Evolutionary conservation across 805 yeast species (phyloP).

Genomic region (Novakomyces olei): DNA sequence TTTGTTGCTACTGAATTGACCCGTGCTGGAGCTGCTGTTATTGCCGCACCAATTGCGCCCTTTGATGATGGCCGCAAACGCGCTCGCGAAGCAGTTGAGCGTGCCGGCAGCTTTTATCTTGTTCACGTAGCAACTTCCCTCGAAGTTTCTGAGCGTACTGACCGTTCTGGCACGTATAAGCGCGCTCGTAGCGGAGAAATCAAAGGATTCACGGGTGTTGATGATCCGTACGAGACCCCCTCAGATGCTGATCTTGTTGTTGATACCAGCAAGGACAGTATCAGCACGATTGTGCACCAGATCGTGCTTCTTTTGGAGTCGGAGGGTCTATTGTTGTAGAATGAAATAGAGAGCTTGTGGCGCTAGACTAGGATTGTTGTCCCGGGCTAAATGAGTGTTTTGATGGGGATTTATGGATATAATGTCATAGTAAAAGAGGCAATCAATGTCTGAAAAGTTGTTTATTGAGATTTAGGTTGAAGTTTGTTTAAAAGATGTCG

Average conservation of each 20-base stretch:
- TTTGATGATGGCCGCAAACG: slow-evolving; percentile 22
- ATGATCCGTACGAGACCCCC: slow-evolving; percentile 26
- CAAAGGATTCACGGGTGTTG: slow-evolving; percentile 23
- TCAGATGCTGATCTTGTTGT: slow-evolving; percentile 35
- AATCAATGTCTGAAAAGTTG: too few species aligned
- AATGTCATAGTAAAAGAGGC: too few species aligned
- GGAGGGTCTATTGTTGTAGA: slow-evolving; percentile 78
- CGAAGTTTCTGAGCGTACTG: not conserved
- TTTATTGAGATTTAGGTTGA: too few species aligned
- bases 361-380: too few species aligned
- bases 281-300: slow-evolving; percentile 51
- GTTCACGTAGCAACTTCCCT: slow-evolving; percentile 30
- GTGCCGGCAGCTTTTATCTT: slow-evolving; percentile 29
- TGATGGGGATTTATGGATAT: too few species aligned
- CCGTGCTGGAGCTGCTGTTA: slow-evolving; percentile 82
- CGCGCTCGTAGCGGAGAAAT: not conserved
- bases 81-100: slow-evolving; percentile 24
- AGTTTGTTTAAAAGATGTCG: too few species aligned
- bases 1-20: slow-evolving; percentile 54
- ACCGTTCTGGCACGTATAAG: not conserved
- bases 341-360: too few species aligned
- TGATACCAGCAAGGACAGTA: slow-evolving; percentile 31
- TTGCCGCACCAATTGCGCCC: slow-evolving; percentile 36
- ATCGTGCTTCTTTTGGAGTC: slow-evolving; percentile 51
- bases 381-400: too few species aligned